Evolutionary conservation across 1,284 basidiomycete genomes (phyloP).

Genomic region (Ceratobasidium sp.): DNA sequence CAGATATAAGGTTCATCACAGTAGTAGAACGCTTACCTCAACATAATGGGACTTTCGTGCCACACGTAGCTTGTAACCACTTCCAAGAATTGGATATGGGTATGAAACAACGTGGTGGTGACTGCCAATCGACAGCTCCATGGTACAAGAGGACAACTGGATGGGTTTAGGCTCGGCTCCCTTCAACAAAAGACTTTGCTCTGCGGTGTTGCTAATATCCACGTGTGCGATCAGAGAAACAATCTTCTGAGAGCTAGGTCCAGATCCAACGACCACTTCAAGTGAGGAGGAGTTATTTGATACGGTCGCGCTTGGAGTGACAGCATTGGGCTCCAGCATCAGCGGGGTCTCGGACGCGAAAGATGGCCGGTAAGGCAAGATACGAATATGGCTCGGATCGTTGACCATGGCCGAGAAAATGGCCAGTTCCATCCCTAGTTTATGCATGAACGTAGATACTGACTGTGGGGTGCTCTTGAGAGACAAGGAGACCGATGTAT

Average conservation of each 20-base stretch:
- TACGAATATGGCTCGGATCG: not conserved
- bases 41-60: conserved; percentile 37
- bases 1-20: not conserved
- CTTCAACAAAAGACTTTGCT: not conserved
- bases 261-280: not conserved
- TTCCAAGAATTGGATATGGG: conserved; percentile 32
- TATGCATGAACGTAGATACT: not conserved
- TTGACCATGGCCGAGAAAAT: not conserved
- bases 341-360: not conserved
- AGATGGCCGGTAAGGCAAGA: conserved; percentile 5
- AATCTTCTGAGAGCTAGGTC: not conserved
- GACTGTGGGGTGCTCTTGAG: conserved; percentile 10
- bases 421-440: not conserved
- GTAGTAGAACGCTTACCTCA: conserved; percentile 15
- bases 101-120: conserved; percentile 9
- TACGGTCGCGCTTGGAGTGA: not conserved
- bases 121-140: conserved; percentile 8
- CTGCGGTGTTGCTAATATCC: not conserved
- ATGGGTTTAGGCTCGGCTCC: not conserved
- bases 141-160: conserved; percentile 24
- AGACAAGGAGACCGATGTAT: not conserved
- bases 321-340: not conserved
- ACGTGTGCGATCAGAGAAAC: conserved; percentile 4
- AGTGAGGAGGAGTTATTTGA: not conserved
- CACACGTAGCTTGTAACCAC: not conserved